Conservation (phyloP, 2,329 filamentous ascomycete genomes). For the Arthrobotrys conoides region DNA sequence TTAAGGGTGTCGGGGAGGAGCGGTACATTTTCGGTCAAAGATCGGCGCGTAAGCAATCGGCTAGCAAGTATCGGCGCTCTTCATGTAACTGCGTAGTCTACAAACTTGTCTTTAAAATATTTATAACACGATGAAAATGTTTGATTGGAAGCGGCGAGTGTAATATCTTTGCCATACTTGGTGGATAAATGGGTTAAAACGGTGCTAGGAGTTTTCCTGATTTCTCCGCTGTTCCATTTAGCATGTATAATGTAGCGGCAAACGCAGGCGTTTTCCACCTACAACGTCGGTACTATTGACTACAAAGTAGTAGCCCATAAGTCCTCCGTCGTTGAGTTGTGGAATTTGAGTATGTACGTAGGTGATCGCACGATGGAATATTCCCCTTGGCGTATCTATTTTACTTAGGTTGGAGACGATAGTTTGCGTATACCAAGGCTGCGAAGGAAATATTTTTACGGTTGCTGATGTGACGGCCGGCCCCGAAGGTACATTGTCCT, state of each 20-base stretch:
- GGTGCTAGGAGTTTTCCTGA: background rate
- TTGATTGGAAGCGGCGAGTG: background rate
- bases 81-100: slow-evolving; percentile 4
- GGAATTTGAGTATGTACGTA: slow-evolving; percentile 18
- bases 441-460: slow-evolving; percentile 14
- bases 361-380: slow-evolving; percentile 7
- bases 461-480: slow-evolving; percentile 19
- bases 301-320: slow-evolving; percentile 19
- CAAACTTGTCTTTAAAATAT: slow-evolving; percentile 11
- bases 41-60: background rate
- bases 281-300: background rate
- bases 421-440: slow-evolving; percentile 1
- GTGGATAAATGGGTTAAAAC: background rate
- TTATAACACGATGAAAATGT: slow-evolving; percentile 8
- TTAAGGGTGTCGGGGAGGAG: slow-evolving; percentile 14
- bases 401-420: slow-evolving; percentile 5
- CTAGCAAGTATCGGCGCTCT: slow-evolving; percentile 8
- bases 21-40: slow-evolving; percentile 12
- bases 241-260: slow-evolving; percentile 16
- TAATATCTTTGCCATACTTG: background rate
- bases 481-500: background rate
- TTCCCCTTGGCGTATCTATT: slow-evolving; percentile 18
- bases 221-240: slow-evolving; percentile 7
- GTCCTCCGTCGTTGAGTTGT: slow-evolving; percentile 1
- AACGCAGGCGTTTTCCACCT: background rate